phyloP scores from a whole-genome alignment of 192 early-diverging fungal species.

The Dimargaris cristalligena region DNA sequence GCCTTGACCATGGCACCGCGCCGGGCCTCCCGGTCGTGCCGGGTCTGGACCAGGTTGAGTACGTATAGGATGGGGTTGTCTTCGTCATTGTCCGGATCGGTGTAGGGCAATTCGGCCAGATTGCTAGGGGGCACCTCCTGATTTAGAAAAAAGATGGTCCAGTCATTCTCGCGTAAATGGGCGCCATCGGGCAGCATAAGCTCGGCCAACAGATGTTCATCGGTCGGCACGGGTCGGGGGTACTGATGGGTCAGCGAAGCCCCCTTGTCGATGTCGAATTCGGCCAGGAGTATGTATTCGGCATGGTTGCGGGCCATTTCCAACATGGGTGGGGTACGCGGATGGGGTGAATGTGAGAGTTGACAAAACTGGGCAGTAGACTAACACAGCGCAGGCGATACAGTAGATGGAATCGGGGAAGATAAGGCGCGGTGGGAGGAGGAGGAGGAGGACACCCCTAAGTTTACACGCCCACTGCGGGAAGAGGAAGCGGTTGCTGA shows the following conservation, averaged over 20 bases:
- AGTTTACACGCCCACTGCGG: too few relatives aligned
- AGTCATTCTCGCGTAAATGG: conserved; percentile 82
- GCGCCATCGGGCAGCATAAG: conserved; percentile 93
- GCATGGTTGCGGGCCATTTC: conserved; percentile 30
- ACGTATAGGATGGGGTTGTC: conserved; percentile 67
- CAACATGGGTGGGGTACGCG: too few relatives aligned
- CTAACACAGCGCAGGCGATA: too few relatives aligned
- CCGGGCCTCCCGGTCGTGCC: conserved; percentile 64
- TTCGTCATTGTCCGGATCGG: conserved; percentile 21
- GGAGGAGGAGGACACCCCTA: too few relatives aligned
- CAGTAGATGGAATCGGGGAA: too few relatives aligned
- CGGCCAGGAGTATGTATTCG: conserved; percentile 75
- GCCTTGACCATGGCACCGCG: conserved; percentile 86
- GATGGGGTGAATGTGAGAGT: too few relatives aligned
- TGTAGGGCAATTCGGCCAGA: background rate
- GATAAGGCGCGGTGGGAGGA: too few relatives aligned
- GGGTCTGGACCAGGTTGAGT: conserved; percentile 81
- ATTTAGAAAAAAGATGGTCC: conserved; percentile 88
- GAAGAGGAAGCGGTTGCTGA: too few relatives aligned
- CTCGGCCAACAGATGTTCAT: conserved; percentile 77
- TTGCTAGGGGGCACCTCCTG: conserved; percentile 24
- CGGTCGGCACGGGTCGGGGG: conserved; percentile 59
- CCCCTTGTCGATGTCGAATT: conserved; percentile 92
- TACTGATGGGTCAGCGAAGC: conserved; percentile 77
- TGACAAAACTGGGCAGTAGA: too few relatives aligned